Percentiles rank a stretch among this genome's conserved stretches.
These are phyloP conservation scores for Xenoacremonium recifei DNA, from an alignment of 2,329 filamentous ascomycete genomes.

Conservation along the genomic window DNA sequence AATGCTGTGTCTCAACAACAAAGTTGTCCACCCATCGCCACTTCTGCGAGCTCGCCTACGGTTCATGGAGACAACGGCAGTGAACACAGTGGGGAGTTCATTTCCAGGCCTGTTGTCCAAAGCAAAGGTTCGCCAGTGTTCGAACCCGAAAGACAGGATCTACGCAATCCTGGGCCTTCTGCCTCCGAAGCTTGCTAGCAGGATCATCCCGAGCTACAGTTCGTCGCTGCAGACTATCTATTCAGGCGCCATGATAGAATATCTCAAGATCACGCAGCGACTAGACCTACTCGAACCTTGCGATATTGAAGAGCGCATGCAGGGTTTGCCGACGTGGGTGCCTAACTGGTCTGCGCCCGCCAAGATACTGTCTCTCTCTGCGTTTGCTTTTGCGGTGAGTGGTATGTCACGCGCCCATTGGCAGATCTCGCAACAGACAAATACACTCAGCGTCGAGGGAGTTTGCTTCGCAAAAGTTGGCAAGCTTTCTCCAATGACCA, in stretches of 20 bases:
- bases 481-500: too few species aligned
- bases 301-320: not conserved
- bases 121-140: not conserved
- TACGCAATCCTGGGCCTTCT: conserved; percentile 3
- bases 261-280: conserved; percentile 2
- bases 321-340: conserved; percentile 6
- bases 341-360: not conserved
- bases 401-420: too few species aligned
- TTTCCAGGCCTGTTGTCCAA: not conserved
- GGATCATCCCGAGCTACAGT: not conserved
- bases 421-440: not conserved
- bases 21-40: not conserved
- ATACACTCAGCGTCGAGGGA: not conserved
- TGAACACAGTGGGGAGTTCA: not conserved
- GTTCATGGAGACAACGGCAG: not conserved
- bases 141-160: not conserved
- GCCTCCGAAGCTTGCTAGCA: not conserved
- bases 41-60: not conserved
- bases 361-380: conserved; percentile 1
- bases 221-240: not conserved
- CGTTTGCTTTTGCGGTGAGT: too few species aligned
- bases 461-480: too few species aligned
- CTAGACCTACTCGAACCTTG: not conserved
- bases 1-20: not conserved
- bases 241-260: not conserved